Conservation (phyloP, 495 filamentous ascomycete species). For the Trichoderma asperelloides region DNA sequence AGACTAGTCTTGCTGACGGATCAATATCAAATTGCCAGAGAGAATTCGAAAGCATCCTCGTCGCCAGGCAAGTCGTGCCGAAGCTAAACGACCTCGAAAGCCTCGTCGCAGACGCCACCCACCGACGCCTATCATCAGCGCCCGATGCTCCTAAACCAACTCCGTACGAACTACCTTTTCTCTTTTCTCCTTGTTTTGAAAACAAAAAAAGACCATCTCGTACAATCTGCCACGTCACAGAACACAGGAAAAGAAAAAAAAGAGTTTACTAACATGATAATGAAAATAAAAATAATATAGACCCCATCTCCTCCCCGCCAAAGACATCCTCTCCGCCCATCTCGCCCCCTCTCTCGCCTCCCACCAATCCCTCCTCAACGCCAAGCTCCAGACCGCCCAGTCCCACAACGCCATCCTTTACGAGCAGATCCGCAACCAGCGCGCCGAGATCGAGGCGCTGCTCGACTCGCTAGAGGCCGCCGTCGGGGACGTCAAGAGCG, state of each 20-base stretch:
- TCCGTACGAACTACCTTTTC: slow-evolving; percentile 35
- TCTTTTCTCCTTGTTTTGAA: background rate
- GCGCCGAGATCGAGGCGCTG: slow-evolving; percentile 63
- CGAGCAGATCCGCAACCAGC: slow-evolving; percentile 53
- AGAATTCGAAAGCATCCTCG: slow-evolving; percentile 73
- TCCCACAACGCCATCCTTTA: slow-evolving; percentile 55
- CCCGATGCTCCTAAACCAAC: background rate
- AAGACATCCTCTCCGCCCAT: slow-evolving; percentile 58
- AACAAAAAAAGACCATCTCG: background rate
- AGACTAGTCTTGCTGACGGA: slow-evolving; percentile 9
- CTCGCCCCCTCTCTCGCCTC: slow-evolving; percentile 56
- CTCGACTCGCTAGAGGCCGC: slow-evolving; percentile 55
- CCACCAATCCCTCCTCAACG: slow-evolving; percentile 52
- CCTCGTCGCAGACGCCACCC: slow-evolving; percentile 60
- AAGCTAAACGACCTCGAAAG: slow-evolving; percentile 77
- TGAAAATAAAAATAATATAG: slow-evolving; percentile 26
- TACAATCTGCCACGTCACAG: too few relatives aligned
- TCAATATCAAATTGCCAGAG: slow-evolving; percentile 22
- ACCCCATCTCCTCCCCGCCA: slow-evolving; percentile 67
- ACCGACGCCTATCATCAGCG: slow-evolving; percentile 25
- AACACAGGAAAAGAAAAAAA: too few relatives aligned
- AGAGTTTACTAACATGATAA: background rate
- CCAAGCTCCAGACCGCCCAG: slow-evolving; percentile 51
- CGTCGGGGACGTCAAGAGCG: slow-evolving; percentile 61
- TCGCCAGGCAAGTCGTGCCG: slow-evolving; percentile 58